These are phyloP conservation scores for Neurospora sublineolata DNA, from an alignment of 495 filamentous ascomycete species.

Conservation along the genomic window DNA sequence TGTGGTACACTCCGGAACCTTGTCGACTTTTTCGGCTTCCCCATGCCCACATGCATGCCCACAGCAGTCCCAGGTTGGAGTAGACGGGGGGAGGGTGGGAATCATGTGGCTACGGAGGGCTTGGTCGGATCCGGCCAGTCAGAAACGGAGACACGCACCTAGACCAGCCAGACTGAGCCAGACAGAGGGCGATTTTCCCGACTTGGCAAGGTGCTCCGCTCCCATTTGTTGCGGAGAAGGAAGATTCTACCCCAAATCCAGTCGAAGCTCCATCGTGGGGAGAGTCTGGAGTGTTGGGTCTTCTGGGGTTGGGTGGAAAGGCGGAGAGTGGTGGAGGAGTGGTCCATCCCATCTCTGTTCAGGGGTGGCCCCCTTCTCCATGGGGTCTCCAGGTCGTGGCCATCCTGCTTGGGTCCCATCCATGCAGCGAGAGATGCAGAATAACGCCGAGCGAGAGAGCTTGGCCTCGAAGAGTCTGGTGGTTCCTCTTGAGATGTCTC, in stretches of 20 bases:
- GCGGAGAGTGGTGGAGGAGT: neutral
- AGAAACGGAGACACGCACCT: slow-evolving; percentile 2
- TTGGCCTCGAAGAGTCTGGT: neutral
- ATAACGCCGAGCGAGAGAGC: neutral
- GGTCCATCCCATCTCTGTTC: neutral
- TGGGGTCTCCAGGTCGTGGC: neutral
- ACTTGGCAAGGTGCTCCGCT: slow-evolving; percentile 15
- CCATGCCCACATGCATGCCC: neutral
- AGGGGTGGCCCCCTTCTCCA: neutral
- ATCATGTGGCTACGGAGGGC: slow-evolving; percentile 4
- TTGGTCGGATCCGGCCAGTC: slow-evolving; percentile 11
- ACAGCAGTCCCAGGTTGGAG: neutral
- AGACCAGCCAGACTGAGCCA: slow-evolving; percentile 3
- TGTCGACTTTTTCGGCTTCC: neutral
- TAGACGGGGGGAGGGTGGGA: neutral
- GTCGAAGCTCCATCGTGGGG: neutral
- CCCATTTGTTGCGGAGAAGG: neutral
- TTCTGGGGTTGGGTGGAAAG: neutral
- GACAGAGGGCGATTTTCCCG: slow-evolving; percentile 16
- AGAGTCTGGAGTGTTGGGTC: neutral
- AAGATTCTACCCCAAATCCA: neutral
- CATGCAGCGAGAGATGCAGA: neutral
- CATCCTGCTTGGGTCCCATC: neutral
- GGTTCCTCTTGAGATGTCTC: neutral
- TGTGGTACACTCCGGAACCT: neutral